Evolutionary conservation across 108 stramenopile species (phyloP).

Genomic region (Nannochloropsis gaditana): DNA sequence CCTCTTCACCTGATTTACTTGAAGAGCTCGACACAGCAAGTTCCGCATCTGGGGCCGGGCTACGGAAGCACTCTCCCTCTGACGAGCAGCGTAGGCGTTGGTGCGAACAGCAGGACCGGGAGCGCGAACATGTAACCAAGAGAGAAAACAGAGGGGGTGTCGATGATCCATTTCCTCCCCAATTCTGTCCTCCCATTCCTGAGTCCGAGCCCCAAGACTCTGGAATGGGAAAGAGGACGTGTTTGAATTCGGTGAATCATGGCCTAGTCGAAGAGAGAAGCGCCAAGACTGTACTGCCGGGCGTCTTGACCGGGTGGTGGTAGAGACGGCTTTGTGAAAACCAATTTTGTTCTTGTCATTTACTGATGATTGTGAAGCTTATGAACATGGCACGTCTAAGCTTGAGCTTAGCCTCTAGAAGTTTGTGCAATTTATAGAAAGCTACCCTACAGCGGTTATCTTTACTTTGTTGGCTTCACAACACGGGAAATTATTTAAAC

Average conservation of each 20-base stretch:
- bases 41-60: not conserved
- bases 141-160: not conserved
- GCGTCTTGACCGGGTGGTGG: not conserved
- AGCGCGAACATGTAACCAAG: not conserved
- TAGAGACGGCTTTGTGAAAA: not conserved
- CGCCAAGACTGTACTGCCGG: not conserved
- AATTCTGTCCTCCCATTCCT: not conserved
- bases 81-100: not conserved
- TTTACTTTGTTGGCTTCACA: too few species aligned
- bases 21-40: not conserved
- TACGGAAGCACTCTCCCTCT: not conserved
- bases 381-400: too few species aligned
- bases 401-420: too few species aligned
- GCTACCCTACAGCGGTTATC: too few species aligned
- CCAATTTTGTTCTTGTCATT: not conserved
- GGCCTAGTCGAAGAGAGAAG: not conserved
- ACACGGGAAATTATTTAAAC: too few species aligned
- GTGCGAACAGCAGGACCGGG: constrained; percentile 1
- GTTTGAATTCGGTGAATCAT: not conserved
- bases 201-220: not conserved
- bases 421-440: too few species aligned
- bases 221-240: not conserved
- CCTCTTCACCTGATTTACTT: not conserved
- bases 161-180: not conserved
- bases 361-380: not conserved